Conservation (phyloP, 1,284 basidiomycete genomes). For the Cutaneotrichosporon spelunceum region DNA sequence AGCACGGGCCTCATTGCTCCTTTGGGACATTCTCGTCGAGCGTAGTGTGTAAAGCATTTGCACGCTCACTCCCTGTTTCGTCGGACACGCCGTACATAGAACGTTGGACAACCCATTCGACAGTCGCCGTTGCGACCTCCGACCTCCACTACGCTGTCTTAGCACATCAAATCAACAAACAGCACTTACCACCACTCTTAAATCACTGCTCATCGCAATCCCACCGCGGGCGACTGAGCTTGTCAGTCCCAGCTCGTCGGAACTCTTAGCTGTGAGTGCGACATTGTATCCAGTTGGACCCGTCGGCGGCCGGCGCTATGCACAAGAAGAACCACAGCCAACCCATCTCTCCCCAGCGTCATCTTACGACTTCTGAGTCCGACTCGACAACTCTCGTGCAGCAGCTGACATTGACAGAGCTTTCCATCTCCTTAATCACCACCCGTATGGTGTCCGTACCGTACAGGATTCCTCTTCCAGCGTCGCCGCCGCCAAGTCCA, state of each 20-base stretch:
- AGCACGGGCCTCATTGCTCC: neutral
- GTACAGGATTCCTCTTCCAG: constrained; percentile 19
- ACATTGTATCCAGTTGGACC: neutral
- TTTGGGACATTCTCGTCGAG: neutral
- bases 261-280: neutral
- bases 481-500: constrained; percentile 24
- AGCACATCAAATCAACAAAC: neutral
- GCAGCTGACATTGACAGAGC: neutral
- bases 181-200: neutral
- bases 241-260: neutral
- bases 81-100: neutral
- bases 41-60: neutral
- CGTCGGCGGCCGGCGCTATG: neutral
- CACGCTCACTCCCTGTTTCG: neutral
- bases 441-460: constrained; percentile 19
- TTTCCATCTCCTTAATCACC: neutral
- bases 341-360: neutral
- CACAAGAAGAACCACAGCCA: neutral
- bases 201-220: neutral
- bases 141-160: neutral
- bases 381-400: neutral
- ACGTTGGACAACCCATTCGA: no score
- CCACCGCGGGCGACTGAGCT: constrained; percentile 11
- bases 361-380: neutral
- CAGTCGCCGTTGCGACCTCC: neutral